Evolutionary conservation across 176 grass and related monocot species (phyloP), one percentile per base, ranked within the genome.

Genomic region (Oropetium thomaeum): DNA sequence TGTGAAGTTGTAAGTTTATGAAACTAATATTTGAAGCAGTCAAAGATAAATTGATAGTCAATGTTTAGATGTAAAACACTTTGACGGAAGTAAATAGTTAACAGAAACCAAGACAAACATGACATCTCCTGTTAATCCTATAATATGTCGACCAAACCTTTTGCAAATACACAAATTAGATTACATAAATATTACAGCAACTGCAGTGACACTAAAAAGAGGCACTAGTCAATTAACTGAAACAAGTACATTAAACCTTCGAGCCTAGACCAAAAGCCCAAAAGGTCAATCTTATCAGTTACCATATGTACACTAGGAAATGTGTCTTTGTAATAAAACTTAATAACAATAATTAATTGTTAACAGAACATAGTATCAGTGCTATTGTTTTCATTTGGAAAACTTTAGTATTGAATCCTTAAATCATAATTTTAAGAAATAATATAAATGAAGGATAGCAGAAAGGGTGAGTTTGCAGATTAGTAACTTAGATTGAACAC

Each of bases 271-370:
- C 30, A 71, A 72, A 70, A 71, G 15, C 28, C 62, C 23, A 65
- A 73, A 71, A 78, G n/a, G n/a, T 17, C 22, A 66, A 69, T 37
- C 4, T 29, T 58, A 79, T 65, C n/a, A 39, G 48, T n/a, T 58
- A 47, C 29, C 42, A 38, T 45, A 34, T 65, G 49, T 13, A 64
- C 48, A 48, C 58, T 38, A 47, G 3, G 5, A 19, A 73, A 19
- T 5, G 25, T 51, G 8, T 32, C 59, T 27, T 22, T 14, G 2
- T 51, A 31, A 79, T 39, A 55, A 40, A 6, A 79, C 23, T 16
- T 13, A 67, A 60, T 35, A 79, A 66, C 15, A 33, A 5, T 49
- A 58, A 4, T 13, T 45, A 26, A 55, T 55, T 55, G 52, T 11
- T 8, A 55, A 27, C 30, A 29, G 27, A 26, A 71, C 30, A 25